Evolutionary conservation across 176 grass and related monocot species (phyloP).

Genomic region (Typha latifolia): DNA sequence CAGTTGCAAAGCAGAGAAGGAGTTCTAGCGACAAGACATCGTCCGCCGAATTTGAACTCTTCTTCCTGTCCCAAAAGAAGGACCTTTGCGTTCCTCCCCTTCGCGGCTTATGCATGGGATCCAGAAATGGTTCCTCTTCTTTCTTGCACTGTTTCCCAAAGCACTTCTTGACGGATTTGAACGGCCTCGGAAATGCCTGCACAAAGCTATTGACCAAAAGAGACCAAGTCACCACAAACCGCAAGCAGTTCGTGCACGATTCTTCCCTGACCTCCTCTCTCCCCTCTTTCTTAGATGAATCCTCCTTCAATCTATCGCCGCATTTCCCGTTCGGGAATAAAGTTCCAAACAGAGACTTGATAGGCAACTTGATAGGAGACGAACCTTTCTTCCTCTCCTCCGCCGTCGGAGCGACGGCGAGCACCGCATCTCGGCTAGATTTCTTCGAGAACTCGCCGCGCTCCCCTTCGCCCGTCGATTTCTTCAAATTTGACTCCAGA

Average conservation of each 20-base stretch:
- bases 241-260: constrained; percentile 47
- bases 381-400: constrained; percentile 5
- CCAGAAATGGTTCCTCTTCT: constrained; percentile 7
- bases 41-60: constrained; percentile 4
- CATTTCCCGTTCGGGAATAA: constrained; percentile 23
- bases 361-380: constrained; percentile 7
- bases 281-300: constrained; percentile 9
- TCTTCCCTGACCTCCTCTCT: constrained; percentile 15
- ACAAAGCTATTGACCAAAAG: constrained; percentile 39
- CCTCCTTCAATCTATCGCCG: background rate
- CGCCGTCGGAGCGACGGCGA: background rate
- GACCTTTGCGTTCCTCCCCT: background rate
- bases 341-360: constrained; percentile 22
- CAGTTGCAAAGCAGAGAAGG: constrained; percentile 70
- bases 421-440: constrained; percentile 8
- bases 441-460: constrained; percentile 4
- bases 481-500: constrained; percentile 11
- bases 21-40: constrained; percentile 37
- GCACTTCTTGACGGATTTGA: constrained; percentile 56
- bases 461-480: background rate
- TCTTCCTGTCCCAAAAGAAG: constrained; percentile 18
- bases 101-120: background rate
- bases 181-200: constrained; percentile 47
- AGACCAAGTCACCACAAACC: constrained; percentile 40
- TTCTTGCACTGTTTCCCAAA: constrained; percentile 31